Evolutionary conservation across 768 basidiomycete species (phyloP).

Genomic region (Nevesoporus exiguus): DNA sequence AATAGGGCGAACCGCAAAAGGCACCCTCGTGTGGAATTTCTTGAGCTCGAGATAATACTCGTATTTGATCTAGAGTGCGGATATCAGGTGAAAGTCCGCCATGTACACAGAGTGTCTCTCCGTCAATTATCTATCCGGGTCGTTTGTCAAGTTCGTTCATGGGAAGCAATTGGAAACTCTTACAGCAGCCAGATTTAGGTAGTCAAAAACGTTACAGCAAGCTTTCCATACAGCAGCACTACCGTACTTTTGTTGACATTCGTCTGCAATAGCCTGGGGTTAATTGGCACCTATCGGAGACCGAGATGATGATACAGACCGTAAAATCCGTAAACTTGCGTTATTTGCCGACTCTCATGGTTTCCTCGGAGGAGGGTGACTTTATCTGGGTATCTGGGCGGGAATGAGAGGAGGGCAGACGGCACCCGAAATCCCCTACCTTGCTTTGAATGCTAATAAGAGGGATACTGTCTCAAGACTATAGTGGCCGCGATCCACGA

Average conservation of each 20-base stretch:
- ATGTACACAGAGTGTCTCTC: conserved; percentile 88
- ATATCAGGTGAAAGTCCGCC: conserved; percentile 97
- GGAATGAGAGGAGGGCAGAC: conserved; percentile 5
- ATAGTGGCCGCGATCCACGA: conserved; percentile 96
- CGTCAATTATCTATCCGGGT: conserved; percentile 79
- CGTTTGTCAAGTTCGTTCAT: background rate
- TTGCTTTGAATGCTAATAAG: conserved; percentile 83
- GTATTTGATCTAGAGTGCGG: conserved; percentile 89
- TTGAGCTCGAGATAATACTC: conserved; percentile 90
- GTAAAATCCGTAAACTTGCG: conserved; percentile 98
- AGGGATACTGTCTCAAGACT: conserved; percentile 93
- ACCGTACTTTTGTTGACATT: conserved; percentile 98
- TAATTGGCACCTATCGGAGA: background rate
- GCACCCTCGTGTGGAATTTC: conserved; percentile 99
- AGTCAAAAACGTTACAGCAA: conserved; percentile 96
- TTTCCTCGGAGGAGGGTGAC: conserved; percentile 92
- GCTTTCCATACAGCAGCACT: conserved; percentile 95
- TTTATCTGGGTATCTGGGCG: conserved; percentile 80
- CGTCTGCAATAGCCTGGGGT: conserved; percentile 49
- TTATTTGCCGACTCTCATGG: conserved; percentile 96
- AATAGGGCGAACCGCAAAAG: conserved; percentile 68
- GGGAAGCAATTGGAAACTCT: conserved; percentile 20
- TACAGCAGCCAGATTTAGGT: conserved; percentile 90
- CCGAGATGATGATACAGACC: conserved; percentile 43
- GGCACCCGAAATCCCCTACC: conserved; percentile 40